These are phyloP conservation scores for Podaxis sp. DNA, from an alignment of 768 basidiomycete genomes.

Conservation along the genomic window DNA sequence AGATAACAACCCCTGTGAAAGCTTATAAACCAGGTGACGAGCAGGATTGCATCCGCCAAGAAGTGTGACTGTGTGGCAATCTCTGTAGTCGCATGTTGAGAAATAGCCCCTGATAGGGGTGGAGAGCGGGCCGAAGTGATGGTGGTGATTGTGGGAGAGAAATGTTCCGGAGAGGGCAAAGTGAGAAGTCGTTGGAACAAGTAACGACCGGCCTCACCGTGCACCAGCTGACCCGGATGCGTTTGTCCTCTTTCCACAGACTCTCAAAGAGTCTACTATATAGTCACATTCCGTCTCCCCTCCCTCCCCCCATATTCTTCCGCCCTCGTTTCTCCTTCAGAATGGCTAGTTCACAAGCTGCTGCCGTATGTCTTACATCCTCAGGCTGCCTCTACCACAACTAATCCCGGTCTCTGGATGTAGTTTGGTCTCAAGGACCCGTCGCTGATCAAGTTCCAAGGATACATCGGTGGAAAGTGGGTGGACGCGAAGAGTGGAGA, in stretches of 20 bases:
- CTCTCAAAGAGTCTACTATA: conserved; percentile 9
- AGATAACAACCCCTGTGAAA: neutral
- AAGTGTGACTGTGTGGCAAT: neutral
- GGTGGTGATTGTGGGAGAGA: conserved; percentile 1
- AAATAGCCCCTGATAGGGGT: conserved; percentile 1
- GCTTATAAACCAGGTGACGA: neutral
- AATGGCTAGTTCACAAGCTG: conserved; percentile 61
- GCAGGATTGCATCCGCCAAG: neutral
- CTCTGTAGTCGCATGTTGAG: neutral
- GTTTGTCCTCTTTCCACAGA: conserved; percentile 12
- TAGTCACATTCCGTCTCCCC: neutral
- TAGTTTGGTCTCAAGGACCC: conserved; percentile 81
- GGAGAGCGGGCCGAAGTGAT: neutral
- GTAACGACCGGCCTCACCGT: neutral
- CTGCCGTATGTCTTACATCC: conserved; percentile 29
- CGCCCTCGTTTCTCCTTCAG: conserved; percentile 25
- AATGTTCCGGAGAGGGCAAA: neutral
- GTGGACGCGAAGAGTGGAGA: conserved; percentile 73
- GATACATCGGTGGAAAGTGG: conserved; percentile 85
- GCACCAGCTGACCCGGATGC: conserved; percentile 15
- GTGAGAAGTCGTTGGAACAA: neutral
- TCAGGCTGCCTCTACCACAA: neutral
- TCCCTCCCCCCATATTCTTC: neutral
- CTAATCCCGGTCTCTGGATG: conserved; percentile 2
- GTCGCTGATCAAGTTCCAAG: conserved; percentile 72